Percentiles rank a stretch among this genome's conserved stretches.
Conservation (phyloP, 1,284 basidiomycete genomes). For the Mycosarcoma mackinlayi region DNA sequence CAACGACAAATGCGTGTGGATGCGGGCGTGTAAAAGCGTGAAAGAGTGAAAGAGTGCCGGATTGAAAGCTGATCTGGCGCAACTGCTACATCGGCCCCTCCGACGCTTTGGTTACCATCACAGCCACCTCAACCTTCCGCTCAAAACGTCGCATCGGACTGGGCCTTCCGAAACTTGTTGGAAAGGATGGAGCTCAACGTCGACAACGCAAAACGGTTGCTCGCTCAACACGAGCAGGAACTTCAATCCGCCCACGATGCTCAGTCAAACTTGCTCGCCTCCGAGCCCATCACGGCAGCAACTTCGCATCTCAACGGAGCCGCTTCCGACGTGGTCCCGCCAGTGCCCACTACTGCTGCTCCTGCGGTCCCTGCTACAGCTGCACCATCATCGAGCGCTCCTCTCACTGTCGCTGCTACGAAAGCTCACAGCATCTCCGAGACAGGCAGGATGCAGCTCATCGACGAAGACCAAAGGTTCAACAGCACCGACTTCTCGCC, state of each 20-base stretch:
- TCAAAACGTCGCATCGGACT: not conserved
- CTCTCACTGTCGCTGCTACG: not conserved
- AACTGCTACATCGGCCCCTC: too few species aligned
- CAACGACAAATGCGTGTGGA: too few species aligned
- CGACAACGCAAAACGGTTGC: constrained; percentile 39
- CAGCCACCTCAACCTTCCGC: too few species aligned
- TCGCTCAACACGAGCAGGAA: constrained; percentile 39
- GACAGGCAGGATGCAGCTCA: constrained; percentile 62
- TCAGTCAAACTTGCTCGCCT: constrained; percentile 10
- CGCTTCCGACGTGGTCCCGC: not conserved
- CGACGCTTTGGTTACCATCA: too few species aligned
- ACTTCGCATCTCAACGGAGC: constrained; percentile 11
- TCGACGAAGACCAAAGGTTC: constrained; percentile 65
- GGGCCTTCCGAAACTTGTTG: not conserved
- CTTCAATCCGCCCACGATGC: constrained; percentile 20
- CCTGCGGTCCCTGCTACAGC: constrained; percentile 1
- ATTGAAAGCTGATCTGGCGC: too few species aligned
- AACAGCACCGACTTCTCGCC: constrained; percentile 48
- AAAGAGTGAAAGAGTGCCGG: not conserved
- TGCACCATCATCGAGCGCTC: not conserved
- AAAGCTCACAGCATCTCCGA: not conserved
- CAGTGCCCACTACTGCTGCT: constrained; percentile 1
- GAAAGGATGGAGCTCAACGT: constrained; percentile 45
- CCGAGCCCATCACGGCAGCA: constrained; percentile 25
- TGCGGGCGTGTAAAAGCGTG: not conserved